Conservation (phyloP, 495 filamentous ascomycete species). For the Podospora anserina region DNA sequence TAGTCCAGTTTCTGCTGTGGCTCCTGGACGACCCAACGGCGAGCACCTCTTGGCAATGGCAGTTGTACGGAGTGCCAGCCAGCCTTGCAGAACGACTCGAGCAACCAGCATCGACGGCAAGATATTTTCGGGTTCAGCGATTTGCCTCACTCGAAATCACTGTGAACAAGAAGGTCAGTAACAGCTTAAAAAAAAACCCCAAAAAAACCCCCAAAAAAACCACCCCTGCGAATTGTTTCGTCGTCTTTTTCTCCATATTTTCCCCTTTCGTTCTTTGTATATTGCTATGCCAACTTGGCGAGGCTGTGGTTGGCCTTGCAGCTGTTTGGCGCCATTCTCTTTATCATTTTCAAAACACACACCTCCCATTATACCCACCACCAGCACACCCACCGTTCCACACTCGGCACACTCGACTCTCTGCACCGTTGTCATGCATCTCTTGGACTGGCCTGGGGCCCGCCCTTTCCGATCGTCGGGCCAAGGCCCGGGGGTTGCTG, state of each 20-base stretch:
- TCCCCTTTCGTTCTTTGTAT: slow-evolving; percentile 7
- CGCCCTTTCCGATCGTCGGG: slow-evolving; percentile 21
- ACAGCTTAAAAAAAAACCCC: background rate
- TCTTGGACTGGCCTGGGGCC: slow-evolving; percentile 2
- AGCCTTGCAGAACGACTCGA: background rate
- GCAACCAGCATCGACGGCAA: background rate
- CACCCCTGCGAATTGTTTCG: background rate
- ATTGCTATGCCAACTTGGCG: slow-evolving; percentile 4
- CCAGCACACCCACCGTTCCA: background rate
- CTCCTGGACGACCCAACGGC: background rate
- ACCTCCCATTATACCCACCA: background rate
- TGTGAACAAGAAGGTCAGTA: background rate
- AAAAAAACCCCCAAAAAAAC: too few relatives aligned
- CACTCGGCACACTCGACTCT: background rate
- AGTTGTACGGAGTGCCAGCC: background rate
- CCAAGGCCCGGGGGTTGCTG: slow-evolving; percentile 15
- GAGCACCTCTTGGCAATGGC: background rate
- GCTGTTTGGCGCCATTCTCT: background rate
- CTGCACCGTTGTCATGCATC: slow-evolving; percentile 17
- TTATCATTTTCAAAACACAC: background rate
- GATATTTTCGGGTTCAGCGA: background rate
- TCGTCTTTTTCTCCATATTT: slow-evolving; percentile 10
- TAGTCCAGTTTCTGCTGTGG: background rate
- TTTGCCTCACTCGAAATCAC: background rate
- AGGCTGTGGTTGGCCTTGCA: background rate